These are phyloP conservation scores for Phytophthora tubulina DNA, from an alignment of 352 stramenopile genomes.

Conservation along the genomic window DNA sequence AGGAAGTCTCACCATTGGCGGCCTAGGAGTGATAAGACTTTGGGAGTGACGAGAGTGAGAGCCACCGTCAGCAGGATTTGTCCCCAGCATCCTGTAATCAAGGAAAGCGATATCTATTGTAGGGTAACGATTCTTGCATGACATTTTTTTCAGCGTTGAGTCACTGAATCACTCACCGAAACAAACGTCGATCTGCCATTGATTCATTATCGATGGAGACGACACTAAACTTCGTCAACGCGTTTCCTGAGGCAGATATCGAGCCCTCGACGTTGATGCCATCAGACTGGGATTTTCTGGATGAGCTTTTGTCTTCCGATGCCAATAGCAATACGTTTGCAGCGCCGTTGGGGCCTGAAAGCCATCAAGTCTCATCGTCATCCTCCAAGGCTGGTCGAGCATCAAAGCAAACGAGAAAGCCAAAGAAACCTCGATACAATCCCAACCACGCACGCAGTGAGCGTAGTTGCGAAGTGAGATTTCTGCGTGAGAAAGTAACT, in stretches of 20 bases:
- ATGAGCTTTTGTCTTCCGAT: background rate
- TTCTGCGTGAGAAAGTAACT: slow-evolving; percentile 31
- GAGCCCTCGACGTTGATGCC: background rate
- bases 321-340: background rate
- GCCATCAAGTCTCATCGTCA: no score
- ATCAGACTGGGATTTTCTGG: background rate
- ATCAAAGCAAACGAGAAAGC: background rate
- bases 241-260: background rate
- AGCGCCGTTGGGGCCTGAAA: background rate
- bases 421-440: slow-evolving; percentile 17
- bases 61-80: no score
- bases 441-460: slow-evolving; percentile 38
- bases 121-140: no score
- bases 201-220: background rate
- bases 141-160: no score
- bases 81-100: no score
- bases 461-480: slow-evolving; percentile 37
- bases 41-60: no score
- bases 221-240: background rate
- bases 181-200: no score
- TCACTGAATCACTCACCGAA: no score
- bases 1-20: no score
- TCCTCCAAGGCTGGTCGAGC: background rate
- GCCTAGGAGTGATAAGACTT: no score
- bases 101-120: no score